Percentiles rank a stretch among this genome's conserved stretches.
Conservation (phyloP, 129 eudicot species). For the Silybum marianum region DNA sequence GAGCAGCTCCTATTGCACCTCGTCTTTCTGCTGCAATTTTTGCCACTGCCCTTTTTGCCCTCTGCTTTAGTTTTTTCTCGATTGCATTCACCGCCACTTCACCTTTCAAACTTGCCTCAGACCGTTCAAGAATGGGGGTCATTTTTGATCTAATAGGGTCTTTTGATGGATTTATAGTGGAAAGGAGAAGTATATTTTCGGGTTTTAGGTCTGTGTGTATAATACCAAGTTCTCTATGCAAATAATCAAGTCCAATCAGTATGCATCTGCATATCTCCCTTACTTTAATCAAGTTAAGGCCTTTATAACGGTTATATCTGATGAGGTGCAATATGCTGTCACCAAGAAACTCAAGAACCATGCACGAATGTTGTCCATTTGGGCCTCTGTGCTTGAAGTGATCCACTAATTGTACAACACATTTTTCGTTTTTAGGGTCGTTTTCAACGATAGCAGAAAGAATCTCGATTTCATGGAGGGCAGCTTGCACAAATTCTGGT, state of each 20-base stretch:
- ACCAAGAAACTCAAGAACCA: conserved; percentile 97
- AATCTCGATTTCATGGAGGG: conserved; percentile 87
- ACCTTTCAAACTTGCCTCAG: conserved; percentile 74
- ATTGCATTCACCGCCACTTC: conserved; percentile 58
- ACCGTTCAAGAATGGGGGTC: conserved; percentile 81
- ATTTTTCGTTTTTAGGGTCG: conserved; percentile 64
- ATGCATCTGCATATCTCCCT: conserved; percentile 89
- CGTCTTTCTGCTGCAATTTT: conserved; percentile 69
- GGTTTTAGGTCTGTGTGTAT: conserved; percentile 94
- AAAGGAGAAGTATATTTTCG: conserved; percentile 81
- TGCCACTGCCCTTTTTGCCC: conserved; percentile 93
- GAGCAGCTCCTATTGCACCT: conserved; percentile 54
- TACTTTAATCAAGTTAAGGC: conserved; percentile 73
- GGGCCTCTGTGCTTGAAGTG: conserved; percentile 96
- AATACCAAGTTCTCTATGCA: conserved; percentile 76
- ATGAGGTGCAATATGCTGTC: conserved; percentile 83
- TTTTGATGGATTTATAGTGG: conserved; percentile 86
- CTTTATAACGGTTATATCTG: conserved; percentile 82
- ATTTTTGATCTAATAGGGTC: conserved; percentile 78
- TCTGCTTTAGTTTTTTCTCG: conserved; percentile 84
- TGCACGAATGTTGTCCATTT: conserved; percentile 94
- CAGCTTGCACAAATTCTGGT: conserved; percentile 92
- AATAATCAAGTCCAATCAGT: conserved; percentile 79
- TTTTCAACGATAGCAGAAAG: conserved; percentile 76
- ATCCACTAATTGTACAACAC: conserved; percentile 75